A percentile compares a stretch with the other conserved stretches of the same genome.
phyloP scores from a whole-genome alignment of 2,329 filamentous ascomycete genomes.

The Sporothrix brunneoviolacea region DNA sequence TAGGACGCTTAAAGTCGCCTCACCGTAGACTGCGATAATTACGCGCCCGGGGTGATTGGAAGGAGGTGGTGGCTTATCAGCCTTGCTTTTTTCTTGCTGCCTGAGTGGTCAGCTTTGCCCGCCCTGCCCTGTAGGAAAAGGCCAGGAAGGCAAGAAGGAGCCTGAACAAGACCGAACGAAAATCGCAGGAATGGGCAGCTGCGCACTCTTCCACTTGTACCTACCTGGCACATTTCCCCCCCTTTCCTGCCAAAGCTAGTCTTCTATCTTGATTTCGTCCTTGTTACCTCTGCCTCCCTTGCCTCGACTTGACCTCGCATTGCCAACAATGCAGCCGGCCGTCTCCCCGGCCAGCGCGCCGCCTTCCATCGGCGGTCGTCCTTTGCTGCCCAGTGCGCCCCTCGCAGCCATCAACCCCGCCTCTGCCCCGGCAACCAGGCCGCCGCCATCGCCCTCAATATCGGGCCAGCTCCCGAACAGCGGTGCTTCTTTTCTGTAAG shows the following conservation, averaged over 20 bases:
- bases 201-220: background rate
- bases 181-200: too few relatives aligned
- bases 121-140: too few relatives aligned
- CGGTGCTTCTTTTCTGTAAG: constrained; percentile 1
- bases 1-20: too few relatives aligned
- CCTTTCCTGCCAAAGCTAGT: too few relatives aligned
- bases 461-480: constrained; percentile 3
- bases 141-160: background rate
- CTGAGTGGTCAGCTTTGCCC: constrained; percentile 1
- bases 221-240: too few relatives aligned
- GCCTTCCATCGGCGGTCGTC: background rate
- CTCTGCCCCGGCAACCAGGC: background rate
- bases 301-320: too few relatives aligned
- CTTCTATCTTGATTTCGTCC: too few relatives aligned
- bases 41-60: too few relatives aligned
- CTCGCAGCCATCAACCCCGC: constrained; percentile 2
- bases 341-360: constrained; percentile 1
- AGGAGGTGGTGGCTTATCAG: background rate
- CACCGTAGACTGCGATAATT: too few relatives aligned
- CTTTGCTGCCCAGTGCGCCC: background rate
- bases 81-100: background rate
- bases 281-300: too few relatives aligned
- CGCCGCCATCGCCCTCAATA: background rate
- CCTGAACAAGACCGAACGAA: background rate
- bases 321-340: background rate